Evolutionary conservation across 257 asterid genomes (phyloP).

Genomic region (Lavandula angustifolia): DNA sequence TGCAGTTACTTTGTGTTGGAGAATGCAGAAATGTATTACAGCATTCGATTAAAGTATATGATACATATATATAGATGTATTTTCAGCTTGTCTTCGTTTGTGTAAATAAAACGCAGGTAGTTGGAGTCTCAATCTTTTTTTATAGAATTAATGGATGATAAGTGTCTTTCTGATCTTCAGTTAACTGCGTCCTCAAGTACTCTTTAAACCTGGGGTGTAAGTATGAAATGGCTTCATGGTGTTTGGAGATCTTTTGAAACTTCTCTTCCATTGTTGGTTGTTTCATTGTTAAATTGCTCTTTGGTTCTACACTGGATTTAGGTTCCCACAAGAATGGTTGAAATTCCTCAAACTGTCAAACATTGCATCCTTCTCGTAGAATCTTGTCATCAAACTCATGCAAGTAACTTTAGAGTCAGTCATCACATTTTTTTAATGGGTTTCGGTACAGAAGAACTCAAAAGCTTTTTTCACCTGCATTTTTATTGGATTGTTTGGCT

Average conservation of each 20-base stretch:
- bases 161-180: conserved; percentile 15
- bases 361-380: background rate
- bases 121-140: conserved; percentile 7
- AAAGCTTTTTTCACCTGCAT: background rate
- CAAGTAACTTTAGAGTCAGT: background rate
- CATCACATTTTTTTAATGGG: background rate
- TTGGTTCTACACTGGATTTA: background rate
- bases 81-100: conserved; percentile 7
- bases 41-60: conserved; percentile 14
- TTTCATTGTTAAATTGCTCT: background rate
- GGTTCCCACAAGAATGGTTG: conserved; percentile 13
- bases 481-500: background rate
- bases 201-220: conserved; percentile 1
- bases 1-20: background rate
- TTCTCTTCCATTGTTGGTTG: background rate
- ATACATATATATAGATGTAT: background rate
- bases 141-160: conserved; percentile 7
- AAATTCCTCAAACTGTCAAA: background rate
- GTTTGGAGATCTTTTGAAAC: background rate
- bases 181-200: background rate
- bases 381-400: background rate
- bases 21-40: background rate
- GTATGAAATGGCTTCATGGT: background rate
- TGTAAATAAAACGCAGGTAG: conserved; percentile 5
- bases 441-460: too few species aligned